Conservation (phyloP, 2,329 filamentous ascomycete genomes). For the Ophiostoma ips region DNA sequence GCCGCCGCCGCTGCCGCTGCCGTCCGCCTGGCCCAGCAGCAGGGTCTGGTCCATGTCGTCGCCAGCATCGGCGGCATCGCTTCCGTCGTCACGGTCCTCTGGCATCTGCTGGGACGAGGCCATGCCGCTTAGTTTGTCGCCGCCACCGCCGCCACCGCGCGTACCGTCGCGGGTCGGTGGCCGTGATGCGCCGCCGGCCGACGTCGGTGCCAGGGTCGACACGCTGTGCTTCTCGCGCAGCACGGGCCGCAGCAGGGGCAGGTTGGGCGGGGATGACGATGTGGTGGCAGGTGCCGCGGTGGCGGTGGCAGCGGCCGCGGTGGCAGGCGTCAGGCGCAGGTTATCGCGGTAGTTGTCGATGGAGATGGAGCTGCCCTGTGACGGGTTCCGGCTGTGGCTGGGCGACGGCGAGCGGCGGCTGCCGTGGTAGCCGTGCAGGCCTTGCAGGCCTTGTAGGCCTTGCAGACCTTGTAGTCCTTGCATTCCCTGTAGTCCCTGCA, state of each 20-base stretch:
- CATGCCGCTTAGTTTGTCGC: slow-evolving; percentile 10
- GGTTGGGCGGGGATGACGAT: slow-evolving; percentile 2
- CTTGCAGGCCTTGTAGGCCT: background rate
- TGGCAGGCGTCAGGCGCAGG: background rate
- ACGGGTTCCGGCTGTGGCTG: slow-evolving; percentile 17
- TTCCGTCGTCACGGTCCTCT: slow-evolving; percentile 21
- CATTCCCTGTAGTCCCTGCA: background rate
- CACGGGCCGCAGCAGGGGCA: slow-evolving; percentile 12
- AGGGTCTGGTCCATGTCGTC: slow-evolving; percentile 9
- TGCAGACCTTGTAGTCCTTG: background rate
- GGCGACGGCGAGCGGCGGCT: slow-evolving; percentile 4
- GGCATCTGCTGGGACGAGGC: slow-evolving; percentile 12
- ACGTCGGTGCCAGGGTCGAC: slow-evolving; percentile 45
- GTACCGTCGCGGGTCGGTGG: slow-evolving; percentile 44
- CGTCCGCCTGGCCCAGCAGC: slow-evolving; percentile 7
- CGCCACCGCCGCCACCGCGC: slow-evolving; percentile 12
- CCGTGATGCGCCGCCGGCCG: slow-evolving; percentile 30
- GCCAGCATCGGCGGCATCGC: slow-evolving; percentile 19
- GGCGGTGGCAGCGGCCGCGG: background rate
- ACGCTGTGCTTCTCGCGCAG: slow-evolving; percentile 48
- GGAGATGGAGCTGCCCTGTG: slow-evolving; percentile 21
- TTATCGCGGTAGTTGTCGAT: slow-evolving; percentile 15
- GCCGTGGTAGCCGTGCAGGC: background rate
- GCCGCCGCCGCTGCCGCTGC: slow-evolving; percentile 4
- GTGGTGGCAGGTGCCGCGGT: background rate